These are phyloP conservation scores for Citrus australasica DNA, from an alignment of 345 rosid species.

Conservation along the genomic window DNA sequence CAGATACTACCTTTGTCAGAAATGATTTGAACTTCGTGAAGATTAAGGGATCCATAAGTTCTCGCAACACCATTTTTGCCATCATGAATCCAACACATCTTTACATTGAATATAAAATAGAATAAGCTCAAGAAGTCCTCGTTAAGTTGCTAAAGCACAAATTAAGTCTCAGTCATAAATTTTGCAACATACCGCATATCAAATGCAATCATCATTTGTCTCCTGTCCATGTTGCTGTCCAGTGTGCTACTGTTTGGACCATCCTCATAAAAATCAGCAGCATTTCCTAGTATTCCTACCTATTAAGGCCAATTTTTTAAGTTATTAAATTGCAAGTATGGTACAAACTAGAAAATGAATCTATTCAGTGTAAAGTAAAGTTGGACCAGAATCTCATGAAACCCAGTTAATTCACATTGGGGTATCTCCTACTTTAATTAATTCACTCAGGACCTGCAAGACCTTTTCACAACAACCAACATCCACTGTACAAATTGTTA, in stretches of 20 bases:
- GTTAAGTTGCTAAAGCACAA: background rate
- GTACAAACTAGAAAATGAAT: background rate
- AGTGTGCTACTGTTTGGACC: constrained; percentile 38
- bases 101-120: constrained; percentile 19
- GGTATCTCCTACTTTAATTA: background rate
- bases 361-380: background rate
- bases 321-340: background rate
- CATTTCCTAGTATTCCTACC: constrained; percentile 96
- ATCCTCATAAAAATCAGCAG: constrained; percentile 80
- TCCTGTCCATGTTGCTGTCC: constrained; percentile 56
- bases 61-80: constrained; percentile 97
- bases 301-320: constrained; percentile 17
- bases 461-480: background rate
- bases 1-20: constrained; percentile 58
- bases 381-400: background rate
- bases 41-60: constrained; percentile 81
- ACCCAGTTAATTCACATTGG: background rate
- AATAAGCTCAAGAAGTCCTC: constrained; percentile 16
- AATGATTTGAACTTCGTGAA: constrained; percentile 77
- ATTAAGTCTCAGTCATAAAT: background rate
- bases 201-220: constrained; percentile 98
- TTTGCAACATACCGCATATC: constrained; percentile 69
- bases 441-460: background rate
- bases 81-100: constrained; percentile 97
- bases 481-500: background rate